Evolutionary conservation across 345 rosid species (phyloP).

Genomic region (Murraya paniculata): DNA sequence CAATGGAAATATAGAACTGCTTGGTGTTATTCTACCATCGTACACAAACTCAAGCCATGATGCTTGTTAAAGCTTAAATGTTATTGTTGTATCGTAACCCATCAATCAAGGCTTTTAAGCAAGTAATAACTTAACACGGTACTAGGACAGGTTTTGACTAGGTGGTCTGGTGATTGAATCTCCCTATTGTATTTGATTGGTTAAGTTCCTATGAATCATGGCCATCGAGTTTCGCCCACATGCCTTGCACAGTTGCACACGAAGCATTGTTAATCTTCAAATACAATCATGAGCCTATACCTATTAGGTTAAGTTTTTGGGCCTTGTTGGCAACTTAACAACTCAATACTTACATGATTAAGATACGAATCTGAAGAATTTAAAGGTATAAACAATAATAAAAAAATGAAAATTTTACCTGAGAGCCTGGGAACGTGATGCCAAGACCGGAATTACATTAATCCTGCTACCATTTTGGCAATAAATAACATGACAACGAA

Average conservation of each 20-base stretch:
- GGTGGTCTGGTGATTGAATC: not conserved
- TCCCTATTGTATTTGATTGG: not conserved
- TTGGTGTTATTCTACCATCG: not conserved
- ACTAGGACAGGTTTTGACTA: not conserved
- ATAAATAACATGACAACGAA: constrained; percentile 78
- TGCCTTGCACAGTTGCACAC: not conserved
- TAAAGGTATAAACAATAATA: not conserved
- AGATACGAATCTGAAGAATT: not conserved
- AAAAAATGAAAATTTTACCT: constrained; percentile 39
- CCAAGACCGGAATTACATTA: constrained; percentile 76
- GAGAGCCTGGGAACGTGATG: constrained; percentile 90
- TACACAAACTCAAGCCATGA: not conserved
- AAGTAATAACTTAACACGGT: not conserved
- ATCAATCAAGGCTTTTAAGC: not conserved
- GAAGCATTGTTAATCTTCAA: not conserved
- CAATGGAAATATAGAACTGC: not conserved
- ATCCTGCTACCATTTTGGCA: constrained; percentile 80
- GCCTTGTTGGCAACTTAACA: not conserved
- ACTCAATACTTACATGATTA: not conserved
- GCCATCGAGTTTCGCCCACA: not conserved
- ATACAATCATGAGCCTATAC: not conserved
- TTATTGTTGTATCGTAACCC: not conserved
- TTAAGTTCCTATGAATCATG: not conserved
- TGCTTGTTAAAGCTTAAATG: not conserved
- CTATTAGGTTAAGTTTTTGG: not conserved